Conservation (phyloP, 2,329 filamentous ascomycete species). For the Emericellopsis atlantica region DNA sequence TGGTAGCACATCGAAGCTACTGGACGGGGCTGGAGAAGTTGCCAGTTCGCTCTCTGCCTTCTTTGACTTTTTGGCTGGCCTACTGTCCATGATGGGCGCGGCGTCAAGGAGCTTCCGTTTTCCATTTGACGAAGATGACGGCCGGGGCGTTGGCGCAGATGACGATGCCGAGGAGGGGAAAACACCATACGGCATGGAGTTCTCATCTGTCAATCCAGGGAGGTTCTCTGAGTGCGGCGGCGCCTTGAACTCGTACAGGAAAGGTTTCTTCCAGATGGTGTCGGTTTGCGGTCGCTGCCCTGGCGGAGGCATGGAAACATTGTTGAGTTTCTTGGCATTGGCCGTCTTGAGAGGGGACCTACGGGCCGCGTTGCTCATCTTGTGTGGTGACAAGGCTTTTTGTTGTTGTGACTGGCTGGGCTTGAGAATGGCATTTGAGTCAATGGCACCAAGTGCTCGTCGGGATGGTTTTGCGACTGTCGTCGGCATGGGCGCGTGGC, state of each 20-base stretch:
- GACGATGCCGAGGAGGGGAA: neutral
- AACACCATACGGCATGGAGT: no score
- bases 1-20: constrained; percentile 34
- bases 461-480: constrained; percentile 29
- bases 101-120: constrained; percentile 61
- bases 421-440: constrained; percentile 1
- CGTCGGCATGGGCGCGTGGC: constrained; percentile 43
- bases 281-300: constrained; percentile 42
- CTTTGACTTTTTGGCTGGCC: constrained; percentile 57
- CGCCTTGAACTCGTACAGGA: constrained; percentile 47
- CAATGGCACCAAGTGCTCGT: constrained; percentile 10
- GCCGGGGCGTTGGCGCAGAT: neutral
- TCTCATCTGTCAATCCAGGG: neutral
- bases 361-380: constrained; percentile 48
- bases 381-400: constrained; percentile 55
- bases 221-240: neutral
- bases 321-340: constrained; percentile 49
- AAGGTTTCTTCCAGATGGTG: constrained; percentile 55
- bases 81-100: constrained; percentile 56
- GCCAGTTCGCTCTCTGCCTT: constrained; percentile 21
- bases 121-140: constrained; percentile 13
- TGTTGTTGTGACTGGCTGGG: constrained; percentile 5
- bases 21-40: no score
- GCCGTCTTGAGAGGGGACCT: constrained; percentile 41
- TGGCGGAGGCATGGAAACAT: constrained; percentile 49